Evolutionary conservation across 179 eudicot genomes (phyloP).

Genomic region (Beta corolliflora): DNA sequence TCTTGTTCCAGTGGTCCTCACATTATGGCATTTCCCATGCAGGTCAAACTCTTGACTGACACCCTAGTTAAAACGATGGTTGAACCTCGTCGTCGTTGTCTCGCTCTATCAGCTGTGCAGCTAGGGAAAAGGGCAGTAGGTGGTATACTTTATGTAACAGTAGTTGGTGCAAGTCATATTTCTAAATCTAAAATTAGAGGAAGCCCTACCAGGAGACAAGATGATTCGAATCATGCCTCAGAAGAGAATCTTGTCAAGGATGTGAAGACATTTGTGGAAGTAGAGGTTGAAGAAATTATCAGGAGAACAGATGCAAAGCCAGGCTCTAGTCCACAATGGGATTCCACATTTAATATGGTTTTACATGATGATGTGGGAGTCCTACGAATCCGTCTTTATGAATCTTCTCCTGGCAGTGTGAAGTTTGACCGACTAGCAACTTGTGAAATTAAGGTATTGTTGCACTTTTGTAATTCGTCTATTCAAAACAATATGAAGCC

Average conservation of each 20-base stretch:
- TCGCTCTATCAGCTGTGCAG: conserved; percentile 66
- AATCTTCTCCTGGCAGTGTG: conserved; percentile 70
- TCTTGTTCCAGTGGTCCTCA: background rate
- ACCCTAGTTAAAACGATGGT: conserved; percentile 88
- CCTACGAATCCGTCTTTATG: conserved; percentile 70
- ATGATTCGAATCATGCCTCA: conserved; percentile 36
- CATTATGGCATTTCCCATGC: conserved; percentile 17
- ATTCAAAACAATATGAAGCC: background rate
- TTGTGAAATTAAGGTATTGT: conserved; percentile 87
- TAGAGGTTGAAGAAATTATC: conserved; percentile 84
- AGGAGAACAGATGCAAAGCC: conserved; percentile 67
- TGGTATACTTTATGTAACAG: conserved; percentile 75
- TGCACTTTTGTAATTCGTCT: background rate
- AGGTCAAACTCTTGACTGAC: conserved; percentile 80
- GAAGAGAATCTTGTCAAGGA: conserved; percentile 51
- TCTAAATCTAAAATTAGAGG: conserved; percentile 48
- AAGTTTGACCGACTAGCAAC: conserved; percentile 75
- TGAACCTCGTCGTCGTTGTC: conserved; percentile 92
- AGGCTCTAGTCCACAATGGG: conserved; percentile 86
- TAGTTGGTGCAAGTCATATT: conserved; percentile 61
- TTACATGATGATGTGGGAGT: conserved; percentile 79
- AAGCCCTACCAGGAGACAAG: conserved; percentile 54
- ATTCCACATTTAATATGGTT: conserved; percentile 81
- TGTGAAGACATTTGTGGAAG: conserved; percentile 84
- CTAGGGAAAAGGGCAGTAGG: conserved; percentile 81